phyloP scores from a whole-genome alignment of 2,329 filamentous ascomycete species.

The Periconia sp. region DNA sequence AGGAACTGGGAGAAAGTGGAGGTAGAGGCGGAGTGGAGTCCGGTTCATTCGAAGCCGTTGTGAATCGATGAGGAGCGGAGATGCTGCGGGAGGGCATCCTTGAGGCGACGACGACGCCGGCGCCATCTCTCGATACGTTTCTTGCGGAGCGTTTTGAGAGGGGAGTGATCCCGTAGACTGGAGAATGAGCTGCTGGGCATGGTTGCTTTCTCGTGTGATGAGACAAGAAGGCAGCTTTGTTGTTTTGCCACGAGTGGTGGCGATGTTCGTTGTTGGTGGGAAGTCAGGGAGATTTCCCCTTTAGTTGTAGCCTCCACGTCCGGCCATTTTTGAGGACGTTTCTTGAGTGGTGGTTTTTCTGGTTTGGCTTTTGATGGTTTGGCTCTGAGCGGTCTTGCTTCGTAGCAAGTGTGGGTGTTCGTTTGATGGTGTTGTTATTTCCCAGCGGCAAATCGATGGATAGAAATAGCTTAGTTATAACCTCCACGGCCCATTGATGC shows the following conservation, averaged over 20 bases:
- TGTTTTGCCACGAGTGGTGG: background rate
- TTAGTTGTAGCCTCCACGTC: conserved; percentile 22
- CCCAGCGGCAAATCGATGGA: background rate
- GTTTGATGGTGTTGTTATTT: too few species aligned
- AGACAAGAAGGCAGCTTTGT: background rate
- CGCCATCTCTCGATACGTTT: conserved; percentile 31
- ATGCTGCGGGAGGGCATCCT: too few species aligned
- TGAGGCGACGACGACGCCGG: background rate
- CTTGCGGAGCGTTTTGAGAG: conserved; percentile 26
- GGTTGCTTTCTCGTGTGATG: conserved; percentile 1
- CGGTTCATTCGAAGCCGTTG: too few species aligned
- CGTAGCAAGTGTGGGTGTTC: too few species aligned
- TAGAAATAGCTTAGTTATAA: conserved; percentile 26
- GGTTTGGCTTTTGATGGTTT: background rate
- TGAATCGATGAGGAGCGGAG: too few species aligned
- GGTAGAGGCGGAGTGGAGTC: too few species aligned
- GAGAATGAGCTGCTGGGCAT: background rate
- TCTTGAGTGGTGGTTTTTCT: background rate
- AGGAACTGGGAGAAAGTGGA: too few species aligned
- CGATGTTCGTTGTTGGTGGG: conserved; percentile 9
- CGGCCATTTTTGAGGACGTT: conserved; percentile 7
- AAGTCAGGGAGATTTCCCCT: conserved; percentile 2
- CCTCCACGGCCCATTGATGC: conserved; percentile 38
- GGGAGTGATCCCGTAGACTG: conserved; percentile 1
- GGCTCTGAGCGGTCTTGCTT: too few species aligned